Conservation (phyloP, 2,329 filamentous ascomycete genomes). For the Xylaria sp. region DNA sequence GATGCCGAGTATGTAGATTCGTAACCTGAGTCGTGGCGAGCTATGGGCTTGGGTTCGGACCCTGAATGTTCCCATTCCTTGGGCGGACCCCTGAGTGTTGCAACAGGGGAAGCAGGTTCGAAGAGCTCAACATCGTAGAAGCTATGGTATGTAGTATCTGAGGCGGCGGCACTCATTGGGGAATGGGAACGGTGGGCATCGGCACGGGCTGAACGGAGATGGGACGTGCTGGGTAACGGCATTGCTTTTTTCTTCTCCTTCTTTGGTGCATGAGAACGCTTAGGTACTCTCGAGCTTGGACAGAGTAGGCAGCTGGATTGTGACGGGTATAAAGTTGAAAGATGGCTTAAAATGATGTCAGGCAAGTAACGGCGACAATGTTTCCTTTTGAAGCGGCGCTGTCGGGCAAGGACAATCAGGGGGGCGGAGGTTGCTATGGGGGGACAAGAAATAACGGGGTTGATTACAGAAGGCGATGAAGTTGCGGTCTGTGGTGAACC, state of each 20-base stretch:
- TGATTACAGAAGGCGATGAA: constrained; percentile 17
- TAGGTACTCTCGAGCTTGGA: background rate
- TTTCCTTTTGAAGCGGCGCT: constrained; percentile 12
- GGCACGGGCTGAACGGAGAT: constrained; percentile 29
- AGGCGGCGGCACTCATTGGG: constrained; percentile 50
- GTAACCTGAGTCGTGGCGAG: constrained; percentile 64
- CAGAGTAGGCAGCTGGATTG: background rate
- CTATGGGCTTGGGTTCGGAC: constrained; percentile 50
- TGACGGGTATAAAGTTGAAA: background rate
- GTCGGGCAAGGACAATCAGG: background rate
- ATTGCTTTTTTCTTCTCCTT: no score
- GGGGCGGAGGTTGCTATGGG: constrained; percentile 8
- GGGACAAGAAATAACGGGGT: constrained; percentile 17
- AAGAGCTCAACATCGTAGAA: constrained; percentile 57
- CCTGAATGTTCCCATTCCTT: constrained; percentile 37
- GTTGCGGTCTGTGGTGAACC: constrained; percentile 26
- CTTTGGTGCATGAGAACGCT: constrained; percentile 12
- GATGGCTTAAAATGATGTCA: background rate
- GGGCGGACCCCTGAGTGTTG: constrained; percentile 20
- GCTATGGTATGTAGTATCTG: constrained; percentile 60
- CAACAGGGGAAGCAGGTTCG: constrained; percentile 45
- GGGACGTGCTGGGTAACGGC: constrained; percentile 34
- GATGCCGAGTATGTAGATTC: constrained; percentile 54
- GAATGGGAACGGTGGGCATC: constrained; percentile 41
- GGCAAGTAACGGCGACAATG: background rate